A percentile compares a stretch with the other conserved stretches of the same genome.
These are phyloP conservation scores for Eucalyptus lansdowneana DNA, from an alignment of 345 rosid genomes.

Conservation along the genomic window DNA sequence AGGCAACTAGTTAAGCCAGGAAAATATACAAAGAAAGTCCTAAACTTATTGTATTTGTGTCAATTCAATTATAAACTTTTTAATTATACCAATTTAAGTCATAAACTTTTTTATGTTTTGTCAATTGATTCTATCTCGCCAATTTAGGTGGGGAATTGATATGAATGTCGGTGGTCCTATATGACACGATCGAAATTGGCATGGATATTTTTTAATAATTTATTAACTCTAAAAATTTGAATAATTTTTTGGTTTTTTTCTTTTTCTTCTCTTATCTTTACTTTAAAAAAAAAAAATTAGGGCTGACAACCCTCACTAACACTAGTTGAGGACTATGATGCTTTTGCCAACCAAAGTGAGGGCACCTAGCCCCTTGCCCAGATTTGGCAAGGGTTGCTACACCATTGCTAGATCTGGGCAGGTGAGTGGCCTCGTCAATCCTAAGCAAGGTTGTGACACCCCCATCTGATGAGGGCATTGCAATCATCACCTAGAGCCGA, in stretches of 20 bases:
- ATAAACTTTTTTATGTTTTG: no score
- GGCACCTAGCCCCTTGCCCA: neutral
- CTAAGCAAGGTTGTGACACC: neutral
- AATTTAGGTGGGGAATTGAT: no score
- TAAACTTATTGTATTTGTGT: no score
- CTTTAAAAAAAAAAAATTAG: rapidly evolving
- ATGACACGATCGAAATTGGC: neutral
- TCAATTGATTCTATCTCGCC: rapidly evolving
- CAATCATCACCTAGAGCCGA: no score
- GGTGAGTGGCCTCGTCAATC: neutral
- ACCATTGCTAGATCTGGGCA: neutral
- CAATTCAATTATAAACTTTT: no score
- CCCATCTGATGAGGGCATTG: rapidly evolving
- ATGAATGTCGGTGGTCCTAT: no score
- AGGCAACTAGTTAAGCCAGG: rapidly evolving
- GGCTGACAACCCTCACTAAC: neutral
- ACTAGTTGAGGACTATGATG: neutral
- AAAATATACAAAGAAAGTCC: no score
- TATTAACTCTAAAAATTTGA: no score
- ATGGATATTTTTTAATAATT: neutral
- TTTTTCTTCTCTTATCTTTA: no score
- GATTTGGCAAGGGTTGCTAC: no score
- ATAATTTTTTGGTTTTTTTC: no score
- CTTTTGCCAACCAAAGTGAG: neutral
- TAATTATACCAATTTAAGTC: no score